Base-by-base conservation (phyloP, 2,329 filamentous ascomycete genomes). In the Hypocreales sp. region DNA sequence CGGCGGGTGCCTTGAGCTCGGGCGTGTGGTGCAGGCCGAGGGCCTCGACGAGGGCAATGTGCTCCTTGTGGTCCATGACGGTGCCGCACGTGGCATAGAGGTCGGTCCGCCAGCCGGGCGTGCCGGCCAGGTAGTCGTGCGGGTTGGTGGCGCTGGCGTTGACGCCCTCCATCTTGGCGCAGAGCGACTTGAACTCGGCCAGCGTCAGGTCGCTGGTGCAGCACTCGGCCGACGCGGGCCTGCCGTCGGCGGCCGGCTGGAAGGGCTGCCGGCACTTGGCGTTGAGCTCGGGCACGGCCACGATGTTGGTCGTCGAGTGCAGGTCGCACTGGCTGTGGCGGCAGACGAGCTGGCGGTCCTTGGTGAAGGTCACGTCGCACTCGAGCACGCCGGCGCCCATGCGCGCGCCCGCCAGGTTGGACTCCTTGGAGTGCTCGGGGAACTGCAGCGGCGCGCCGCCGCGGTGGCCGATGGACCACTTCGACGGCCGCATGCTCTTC, bases 141-240 rank as follows among this genome's bases (percentile, higher is more conserved):
- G 67, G 53, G 2, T 62, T 79, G 13, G 64, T 64, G 19, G 71
- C 74, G 24, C 55, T 61, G 36, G 58, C 47, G 40, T 76, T 72
- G 43, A 52, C 65, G 26, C 66, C 66, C 41, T 81, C 76, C 72
- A 78, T 79, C 52, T 79, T 79, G 41, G 64, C 65, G 51, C 76
- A 81, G 5, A 81, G 64, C 5, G 61, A 56, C 48, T 71, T 68
- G 58, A 70, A 79, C 50, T 81, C 77, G 24, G 59, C 59, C 20
- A 76, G 53, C 1, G 75, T 79, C 41, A 81, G 67, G 43, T 81
- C 77, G 39, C 64, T 72, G 3, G 76, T 79, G 58, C 76, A 81
- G 59, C 76, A 81, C 37, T 67, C 67, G 9, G 73, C 75, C 11
- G 53, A 59, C 2, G 76, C 76, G 1, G 56, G 41, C 30, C 39